Evolutionary conservation across 2,329 filamentous ascomycete species (phyloP).

Genomic region (Beauveria australis): DNA sequence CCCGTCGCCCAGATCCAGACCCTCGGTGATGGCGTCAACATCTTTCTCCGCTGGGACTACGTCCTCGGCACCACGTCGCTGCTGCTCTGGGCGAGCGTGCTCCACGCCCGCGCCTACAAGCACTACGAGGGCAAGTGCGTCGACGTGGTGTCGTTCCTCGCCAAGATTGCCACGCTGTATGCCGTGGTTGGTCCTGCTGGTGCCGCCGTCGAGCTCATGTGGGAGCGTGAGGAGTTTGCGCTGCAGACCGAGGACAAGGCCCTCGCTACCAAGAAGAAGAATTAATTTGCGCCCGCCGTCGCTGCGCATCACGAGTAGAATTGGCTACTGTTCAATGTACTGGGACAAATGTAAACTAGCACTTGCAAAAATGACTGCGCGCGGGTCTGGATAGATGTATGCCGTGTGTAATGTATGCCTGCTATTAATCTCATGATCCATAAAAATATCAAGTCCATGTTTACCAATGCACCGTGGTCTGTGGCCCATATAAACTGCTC

Average conservation of each 20-base stretch:
- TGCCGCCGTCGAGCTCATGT: slow-evolving; percentile 16
- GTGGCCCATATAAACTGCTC: not conserved
- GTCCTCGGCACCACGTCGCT: slow-evolving; percentile 13
- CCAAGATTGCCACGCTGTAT: slow-evolving; percentile 10
- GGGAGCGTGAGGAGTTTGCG: slow-evolving; percentile 17
- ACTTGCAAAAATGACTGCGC: not conserved
- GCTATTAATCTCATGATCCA: slow-evolving; percentile 1
- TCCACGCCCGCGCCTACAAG: slow-evolving; percentile 10
- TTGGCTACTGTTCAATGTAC: not conserved
- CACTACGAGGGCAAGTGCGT: slow-evolving; percentile 2
- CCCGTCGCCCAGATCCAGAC: slow-evolving; percentile 11
- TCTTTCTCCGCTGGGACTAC: slow-evolving; percentile 16
- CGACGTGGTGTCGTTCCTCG: not conserved
- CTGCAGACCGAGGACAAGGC: slow-evolving; percentile 9
- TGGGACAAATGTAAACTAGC: not conserved
- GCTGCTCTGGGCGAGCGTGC: slow-evolving; percentile 14
- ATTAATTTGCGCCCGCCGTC: not conserved
- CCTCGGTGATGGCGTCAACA: slow-evolving; percentile 14
- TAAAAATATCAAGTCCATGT: not conserved
- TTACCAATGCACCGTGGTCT: not conserved
- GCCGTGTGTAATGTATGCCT: slow-evolving; percentile 4
- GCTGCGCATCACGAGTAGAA: not conserved
- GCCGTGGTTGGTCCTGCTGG: slow-evolving; percentile 13
- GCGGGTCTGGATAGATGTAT: not conserved
- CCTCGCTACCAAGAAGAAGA: slow-evolving; percentile 2